Evolutionary conservation across 345 rosid genomes (phyloP).

Genomic region (Citrus sp.): DNA sequence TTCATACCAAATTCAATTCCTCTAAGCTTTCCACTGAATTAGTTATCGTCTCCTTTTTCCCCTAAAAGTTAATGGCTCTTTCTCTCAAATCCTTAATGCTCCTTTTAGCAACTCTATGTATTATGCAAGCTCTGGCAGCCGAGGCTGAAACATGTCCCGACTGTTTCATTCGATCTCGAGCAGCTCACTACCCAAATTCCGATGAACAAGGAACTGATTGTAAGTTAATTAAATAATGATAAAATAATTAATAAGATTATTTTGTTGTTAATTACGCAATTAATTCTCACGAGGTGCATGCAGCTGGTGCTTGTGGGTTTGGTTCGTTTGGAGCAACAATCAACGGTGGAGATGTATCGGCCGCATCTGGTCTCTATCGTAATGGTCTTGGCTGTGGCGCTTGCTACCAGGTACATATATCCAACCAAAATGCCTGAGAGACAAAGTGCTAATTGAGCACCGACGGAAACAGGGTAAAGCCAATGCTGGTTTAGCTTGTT

Average conservation of each 20-base stretch:
- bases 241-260: no score
- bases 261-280: no score
- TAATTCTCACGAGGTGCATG: not conserved
- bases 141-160: slow-evolving; percentile 45
- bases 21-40: not conserved
- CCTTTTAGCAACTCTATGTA: slow-evolving; percentile 21
- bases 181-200: slow-evolving; percentile 56
- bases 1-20: not conserved
- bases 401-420: slow-evolving; percentile 57
- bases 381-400: slow-evolving; percentile 71
- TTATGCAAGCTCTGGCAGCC: slow-evolving; percentile 25
- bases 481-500: no score
- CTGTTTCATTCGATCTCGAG: slow-evolving; percentile 52
- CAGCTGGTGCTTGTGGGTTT: slow-evolving; percentile 65
- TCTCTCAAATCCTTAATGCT: slow-evolving; percentile 23
- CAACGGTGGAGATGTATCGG: slow-evolving; percentile 64
- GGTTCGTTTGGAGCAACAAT: slow-evolving; percentile 70
- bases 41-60: not conserved
- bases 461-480: no score
- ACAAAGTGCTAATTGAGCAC: no score
- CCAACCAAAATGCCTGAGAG: no score
- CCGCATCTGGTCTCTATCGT: slow-evolving; percentile 62
- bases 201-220: slow-evolving; percentile 50
- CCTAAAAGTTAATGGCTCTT: slow-evolving; percentile 31
- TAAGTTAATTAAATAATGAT: slow-evolving; percentile 14